phyloP scores from a whole-genome alignment of 2,329 filamentous ascomycete species.

The Fusarium incarnatum region DNA sequence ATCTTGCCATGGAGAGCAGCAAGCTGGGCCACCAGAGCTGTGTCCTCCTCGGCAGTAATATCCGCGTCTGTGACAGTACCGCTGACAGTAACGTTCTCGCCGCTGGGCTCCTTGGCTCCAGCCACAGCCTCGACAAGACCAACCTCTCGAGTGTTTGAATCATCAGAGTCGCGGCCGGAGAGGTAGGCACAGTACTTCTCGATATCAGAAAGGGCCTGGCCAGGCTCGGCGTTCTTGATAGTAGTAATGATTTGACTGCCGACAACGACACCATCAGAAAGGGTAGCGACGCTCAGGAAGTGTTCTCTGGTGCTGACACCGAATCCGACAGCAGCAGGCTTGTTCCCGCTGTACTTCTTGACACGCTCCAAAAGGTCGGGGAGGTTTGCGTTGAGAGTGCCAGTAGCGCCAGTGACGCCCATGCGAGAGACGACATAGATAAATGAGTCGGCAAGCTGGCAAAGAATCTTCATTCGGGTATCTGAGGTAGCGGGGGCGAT shows the following conservation, averaged over 20 bases:
- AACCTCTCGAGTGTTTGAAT: slow-evolving; percentile 69
- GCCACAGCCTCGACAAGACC: slow-evolving; percentile 76
- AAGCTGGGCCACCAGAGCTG: slow-evolving; percentile 82
- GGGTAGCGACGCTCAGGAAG: slow-evolving; percentile 83
- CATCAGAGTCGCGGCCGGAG: slow-evolving; percentile 60
- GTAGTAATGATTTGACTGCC: slow-evolving; percentile 94
- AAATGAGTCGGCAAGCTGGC: slow-evolving; percentile 96
- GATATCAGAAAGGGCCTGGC: slow-evolving; percentile 71
- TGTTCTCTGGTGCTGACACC: slow-evolving; percentile 96
- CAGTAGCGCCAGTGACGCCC: slow-evolving; percentile 93
- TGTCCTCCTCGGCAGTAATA: slow-evolving; percentile 66
- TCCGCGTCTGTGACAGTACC: slow-evolving; percentile 75
- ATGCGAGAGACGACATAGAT: slow-evolving; percentile 98
- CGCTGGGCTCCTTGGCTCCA: slow-evolving; percentile 58
- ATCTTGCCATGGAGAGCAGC: slow-evolving; percentile 84
- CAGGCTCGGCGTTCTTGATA: slow-evolving; percentile 58
- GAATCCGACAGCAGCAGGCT: slow-evolving; percentile 92
- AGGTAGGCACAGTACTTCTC: slow-evolving; percentile 86
- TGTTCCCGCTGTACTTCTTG: slow-evolving; percentile 90
- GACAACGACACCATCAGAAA: slow-evolving; percentile 95
- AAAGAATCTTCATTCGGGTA: slow-evolving; percentile 92
- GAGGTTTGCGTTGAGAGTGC: slow-evolving; percentile 82
- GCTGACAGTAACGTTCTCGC: slow-evolving; percentile 62
- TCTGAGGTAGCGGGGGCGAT: slow-evolving; percentile 96
- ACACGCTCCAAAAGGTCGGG: slow-evolving; percentile 86